phyloP scores from a whole-genome alignment of 148 eudicot species.

The Chenopodium formosanum region DNA sequence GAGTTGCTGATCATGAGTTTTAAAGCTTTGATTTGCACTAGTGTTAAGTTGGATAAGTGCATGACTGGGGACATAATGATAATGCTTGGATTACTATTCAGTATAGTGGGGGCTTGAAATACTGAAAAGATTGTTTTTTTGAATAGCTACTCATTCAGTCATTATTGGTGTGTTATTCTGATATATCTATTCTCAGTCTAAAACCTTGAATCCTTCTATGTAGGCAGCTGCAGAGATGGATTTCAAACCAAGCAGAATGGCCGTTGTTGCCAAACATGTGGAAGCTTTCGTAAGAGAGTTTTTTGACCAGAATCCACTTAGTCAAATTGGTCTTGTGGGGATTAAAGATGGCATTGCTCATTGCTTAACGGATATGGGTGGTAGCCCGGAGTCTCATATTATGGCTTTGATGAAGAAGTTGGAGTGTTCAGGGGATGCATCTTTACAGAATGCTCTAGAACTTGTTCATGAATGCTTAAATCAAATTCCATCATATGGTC shows the following conservation, averaged over 20 bases:
- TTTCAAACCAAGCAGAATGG: conserved; percentile 87
- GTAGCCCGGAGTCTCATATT: conserved; percentile 93
- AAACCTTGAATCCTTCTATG: conserved; percentile 9
- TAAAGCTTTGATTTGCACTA: background rate
- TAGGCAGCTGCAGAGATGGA: conserved; percentile 92
- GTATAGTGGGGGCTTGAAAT: background rate
- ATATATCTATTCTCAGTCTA: background rate
- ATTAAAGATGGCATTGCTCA: conserved; percentile 88
- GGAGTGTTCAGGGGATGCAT: conserved; percentile 92
- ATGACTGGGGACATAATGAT: background rate
- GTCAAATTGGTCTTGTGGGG: conserved; percentile 77
- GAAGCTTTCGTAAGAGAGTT: conserved; percentile 91
- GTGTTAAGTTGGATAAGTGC: background rate
- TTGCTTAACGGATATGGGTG: conserved; percentile 88
- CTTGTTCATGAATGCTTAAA: conserved; percentile 67
- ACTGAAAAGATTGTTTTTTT: background rate
- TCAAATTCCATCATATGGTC: conserved; percentile 91
- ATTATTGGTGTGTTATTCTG: no score
- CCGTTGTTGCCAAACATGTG: conserved; percentile 71
- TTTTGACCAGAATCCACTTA: conserved; percentile 92
- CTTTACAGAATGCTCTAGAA: conserved; percentile 87
- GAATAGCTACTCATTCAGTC: no score
- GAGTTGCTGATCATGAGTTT: background rate
- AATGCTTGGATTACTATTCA: background rate
- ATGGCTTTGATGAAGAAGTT: conserved; percentile 85